phyloP scores from a whole-genome alignment of 2,329 filamentous ascomycete species.

The Fusarium drepaniforme region DNA sequence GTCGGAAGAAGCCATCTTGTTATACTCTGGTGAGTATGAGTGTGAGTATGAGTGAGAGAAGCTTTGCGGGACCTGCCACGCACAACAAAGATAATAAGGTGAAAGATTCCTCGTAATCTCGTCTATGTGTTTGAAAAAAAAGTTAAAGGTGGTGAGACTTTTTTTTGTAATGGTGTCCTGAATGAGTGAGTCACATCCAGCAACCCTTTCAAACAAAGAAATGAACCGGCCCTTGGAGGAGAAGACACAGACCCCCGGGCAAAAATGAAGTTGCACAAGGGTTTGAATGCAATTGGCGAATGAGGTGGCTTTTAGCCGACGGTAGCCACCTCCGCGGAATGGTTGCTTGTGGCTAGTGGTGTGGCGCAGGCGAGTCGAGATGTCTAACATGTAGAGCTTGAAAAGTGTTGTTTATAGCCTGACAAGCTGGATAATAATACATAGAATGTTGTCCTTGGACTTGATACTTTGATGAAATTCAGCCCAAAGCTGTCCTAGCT shows the following conservation, averaged over 20 bases:
- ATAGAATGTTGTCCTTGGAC: neutral
- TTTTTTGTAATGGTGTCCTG: neutral
- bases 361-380: neutral
- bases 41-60: neutral
- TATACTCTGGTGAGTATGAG: neutral
- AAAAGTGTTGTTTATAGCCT: neutral
- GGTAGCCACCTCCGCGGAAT: constrained; percentile 13
- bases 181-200: constrained; percentile 30
- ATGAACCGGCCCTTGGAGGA: constrained; percentile 1
- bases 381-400: neutral
- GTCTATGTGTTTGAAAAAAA: neutral
- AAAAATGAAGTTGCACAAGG: constrained; percentile 29
- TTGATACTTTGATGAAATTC: neutral
- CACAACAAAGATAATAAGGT: neutral
- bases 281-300: constrained; percentile 14
- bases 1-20: constrained; percentile 48
- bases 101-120: neutral
- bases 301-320: constrained; percentile 32
- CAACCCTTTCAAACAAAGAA: constrained; percentile 21
- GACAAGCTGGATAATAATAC: neutral
- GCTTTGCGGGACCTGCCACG: constrained; percentile 7
- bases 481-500: neutral
- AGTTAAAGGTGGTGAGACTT: neutral
- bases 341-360: neutral
- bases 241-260: constrained; percentile 9